Evolutionary conservation across 2,329 filamentous ascomycete species (phyloP), one percentile per base, ranked within the genome.

Genomic region (Epichloe aotearoae): DNA sequence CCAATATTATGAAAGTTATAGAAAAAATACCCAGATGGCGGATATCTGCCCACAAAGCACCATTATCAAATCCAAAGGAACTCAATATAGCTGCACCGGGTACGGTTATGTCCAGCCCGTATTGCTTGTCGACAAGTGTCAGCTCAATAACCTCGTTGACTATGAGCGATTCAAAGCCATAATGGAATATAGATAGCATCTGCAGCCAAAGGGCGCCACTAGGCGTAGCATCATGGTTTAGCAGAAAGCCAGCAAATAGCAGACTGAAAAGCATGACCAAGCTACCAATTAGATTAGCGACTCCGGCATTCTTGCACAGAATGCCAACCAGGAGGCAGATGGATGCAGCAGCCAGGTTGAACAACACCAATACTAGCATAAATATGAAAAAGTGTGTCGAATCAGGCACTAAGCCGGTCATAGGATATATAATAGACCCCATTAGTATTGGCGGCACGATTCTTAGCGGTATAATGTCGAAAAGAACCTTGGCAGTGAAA

Each of bases 271-370:
- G 76, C 93, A 98, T 98, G 47, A 97, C 88, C 59, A 98, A 70
- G 59, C 90, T 94, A 50, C 91, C 93, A 53, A 98, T 86, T 55
- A 98, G 68, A 66, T 94, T 97, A 47, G 93, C 93, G 2, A 98
- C 89, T 38, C 89, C 86, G 34, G 80, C 80, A 61, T 98, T 93
- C 61, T 86, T 88, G 75, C 94, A 95, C 7, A 96, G 79, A 53
- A 98, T 95, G 56, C 93, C 93, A 58, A 98, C 94, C 64, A 96
- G 96, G 7, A 98, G 75, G 64, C 89, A 97, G 54, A 98, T 93
- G 36, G 86, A 86, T 0, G 93, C 88, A 0, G 93, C 91, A 0
- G 93, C 91, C 30, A 98, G 75, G 65, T 98, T 98, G 75, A 98
- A 98, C 19, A 98, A 76, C 0, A 97, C 88, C 43, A 98, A 74